Conservation (phyloP, 108 stramenopile genomes). For the Cyclotella choctawhatcheeana region DNA sequence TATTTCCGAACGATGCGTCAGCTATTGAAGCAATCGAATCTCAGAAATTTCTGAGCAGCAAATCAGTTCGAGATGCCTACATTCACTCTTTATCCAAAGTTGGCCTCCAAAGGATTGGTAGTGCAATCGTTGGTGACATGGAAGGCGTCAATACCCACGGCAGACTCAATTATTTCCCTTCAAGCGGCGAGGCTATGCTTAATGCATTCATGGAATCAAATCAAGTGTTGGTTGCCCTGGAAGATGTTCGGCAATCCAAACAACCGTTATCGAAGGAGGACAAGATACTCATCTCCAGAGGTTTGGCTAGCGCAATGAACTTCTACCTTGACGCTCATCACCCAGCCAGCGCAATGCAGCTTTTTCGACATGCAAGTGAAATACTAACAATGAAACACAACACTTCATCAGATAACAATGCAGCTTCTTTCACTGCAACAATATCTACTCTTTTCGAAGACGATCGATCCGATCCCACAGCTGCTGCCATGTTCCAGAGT, state of each 20-base stretch:
- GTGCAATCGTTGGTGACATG: neutral
- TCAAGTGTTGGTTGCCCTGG: conserved; percentile 22
- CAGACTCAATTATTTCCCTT: neutral
- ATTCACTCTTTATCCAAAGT: conserved; percentile 59
- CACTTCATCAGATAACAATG: neutral
- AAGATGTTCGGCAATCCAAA: conserved; percentile 3
- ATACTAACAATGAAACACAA: conserved; percentile 2
- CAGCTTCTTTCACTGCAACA: conserved; percentile 17
- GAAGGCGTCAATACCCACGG: neutral
- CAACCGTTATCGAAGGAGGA: conserved; percentile 4
- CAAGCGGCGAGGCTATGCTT: conserved; percentile 31
- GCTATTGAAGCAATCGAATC: conserved; percentile 11
- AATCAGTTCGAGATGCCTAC: conserved; percentile 39
- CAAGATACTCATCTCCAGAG: conserved; percentile 36
- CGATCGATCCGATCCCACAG: conserved; percentile 7
- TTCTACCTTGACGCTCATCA: conserved; percentile 41
- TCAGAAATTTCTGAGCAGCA: conserved; percentile 7
- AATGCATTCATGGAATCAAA: conserved; percentile 23
- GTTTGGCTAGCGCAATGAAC: conserved; percentile 40
- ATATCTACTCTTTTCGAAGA: conserved; percentile 25
- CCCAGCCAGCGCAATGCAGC: conserved; percentile 38
- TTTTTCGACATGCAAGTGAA: conserved; percentile 25
- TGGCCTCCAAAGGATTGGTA: conserved; percentile 31
- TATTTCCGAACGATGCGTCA: conserved; percentile 2
- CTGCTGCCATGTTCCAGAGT: conserved; percentile 18